Evolutionary conservation across 73 alveolate genomes (phyloP).

Genomic region (Paramecium tetraurelia): DNA sequence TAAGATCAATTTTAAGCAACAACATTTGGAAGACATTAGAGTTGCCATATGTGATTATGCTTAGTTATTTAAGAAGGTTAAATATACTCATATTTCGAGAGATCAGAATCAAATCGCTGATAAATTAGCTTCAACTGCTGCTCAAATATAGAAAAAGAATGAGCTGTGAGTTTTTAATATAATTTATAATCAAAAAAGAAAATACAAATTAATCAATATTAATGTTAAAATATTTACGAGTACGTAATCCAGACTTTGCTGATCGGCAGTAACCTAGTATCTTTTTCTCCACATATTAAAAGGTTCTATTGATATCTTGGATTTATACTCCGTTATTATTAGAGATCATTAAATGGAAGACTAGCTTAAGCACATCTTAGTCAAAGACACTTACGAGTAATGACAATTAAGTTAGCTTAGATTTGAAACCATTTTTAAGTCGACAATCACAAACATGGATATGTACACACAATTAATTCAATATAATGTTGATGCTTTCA

Average conservation of each 20-base stretch:
- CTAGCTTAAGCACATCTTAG: not conserved
- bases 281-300: not conserved
- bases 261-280: not conserved
- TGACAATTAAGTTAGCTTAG: not conserved
- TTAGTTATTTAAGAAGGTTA: not conserved
- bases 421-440: not conserved
- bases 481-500: not conserved
- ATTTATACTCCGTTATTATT: not conserved
- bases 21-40: not conserved
- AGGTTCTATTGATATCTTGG: conserved; percentile 32
- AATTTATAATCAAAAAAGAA: not conserved
- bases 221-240: conserved; percentile 2
- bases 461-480: not conserved
- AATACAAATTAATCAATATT: not conserved
- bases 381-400: conserved; percentile 16
- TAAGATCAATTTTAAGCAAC: not conserved
- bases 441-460: not conserved
- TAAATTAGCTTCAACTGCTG: not conserved
- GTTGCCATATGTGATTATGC: not conserved
- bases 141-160: not conserved
- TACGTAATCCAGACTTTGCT: not conserved
- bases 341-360: conserved; percentile 23
- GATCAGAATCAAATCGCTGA: not conserved
- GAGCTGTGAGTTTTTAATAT: not conserved
- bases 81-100: not conserved